phyloP scores from a whole-genome alignment of 306 rosid species.

The Begonia peltatifolia region DNA sequence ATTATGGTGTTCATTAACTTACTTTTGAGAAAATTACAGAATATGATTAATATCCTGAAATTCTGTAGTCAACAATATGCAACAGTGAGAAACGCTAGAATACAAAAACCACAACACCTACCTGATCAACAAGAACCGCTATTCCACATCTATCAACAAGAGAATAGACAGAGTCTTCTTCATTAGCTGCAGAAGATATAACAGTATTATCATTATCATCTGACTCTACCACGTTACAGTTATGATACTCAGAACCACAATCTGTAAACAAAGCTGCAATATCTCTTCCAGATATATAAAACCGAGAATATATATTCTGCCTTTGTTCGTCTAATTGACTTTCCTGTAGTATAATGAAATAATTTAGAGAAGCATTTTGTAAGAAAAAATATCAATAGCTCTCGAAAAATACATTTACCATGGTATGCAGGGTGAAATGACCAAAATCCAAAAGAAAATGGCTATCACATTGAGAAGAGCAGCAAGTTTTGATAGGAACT shows the following conservation, averaged over 20 bases:
- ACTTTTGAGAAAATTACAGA: too few relatives aligned
- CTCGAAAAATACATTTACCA: conserved; percentile 30
- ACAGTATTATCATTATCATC: conserved; percentile 20
- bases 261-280: conserved; percentile 88
- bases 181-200: conserved; percentile 17
- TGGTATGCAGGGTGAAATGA: conserved; percentile 81
- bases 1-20: too few relatives aligned
- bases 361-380: conserved; percentile 15
- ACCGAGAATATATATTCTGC: conserved; percentile 66
- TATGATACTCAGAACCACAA: conserved; percentile 51
- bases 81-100: background rate
- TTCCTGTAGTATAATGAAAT: conserved; percentile 39
- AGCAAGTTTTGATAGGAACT: conserved; percentile 62
- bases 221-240: conserved; percentile 33
- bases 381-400: conserved; percentile 8
- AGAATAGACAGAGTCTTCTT: conserved; percentile 36
- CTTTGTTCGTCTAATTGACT: conserved; percentile 47
- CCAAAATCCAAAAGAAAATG: conserved; percentile 95
- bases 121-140: conserved; percentile 92
- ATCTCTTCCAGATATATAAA: conserved; percentile 79
- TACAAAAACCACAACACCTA: conserved; percentile 13
- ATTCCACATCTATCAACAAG: conserved; percentile 95
- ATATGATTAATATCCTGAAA: too few relatives aligned
- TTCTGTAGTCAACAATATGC: too few relatives aligned
- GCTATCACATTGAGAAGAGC: conserved; percentile 57